Conservation (phyloP, 2,329 filamentous ascomycete species). For the Nigrospora osmanthi region DNA sequence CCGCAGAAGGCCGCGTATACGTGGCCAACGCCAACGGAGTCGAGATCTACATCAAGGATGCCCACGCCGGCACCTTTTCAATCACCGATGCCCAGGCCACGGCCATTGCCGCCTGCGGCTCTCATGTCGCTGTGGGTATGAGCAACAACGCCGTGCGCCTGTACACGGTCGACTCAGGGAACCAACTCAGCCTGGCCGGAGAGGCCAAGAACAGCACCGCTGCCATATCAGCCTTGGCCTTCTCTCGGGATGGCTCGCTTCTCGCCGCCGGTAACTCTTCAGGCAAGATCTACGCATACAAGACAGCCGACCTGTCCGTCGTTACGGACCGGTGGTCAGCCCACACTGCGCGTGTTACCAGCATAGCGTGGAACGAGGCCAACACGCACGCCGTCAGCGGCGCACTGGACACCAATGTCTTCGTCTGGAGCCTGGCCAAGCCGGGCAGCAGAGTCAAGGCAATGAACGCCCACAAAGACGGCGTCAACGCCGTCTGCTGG, state of each 20-base stretch:
- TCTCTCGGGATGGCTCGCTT: conserved; percentile 68
- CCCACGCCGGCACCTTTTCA: conserved; percentile 49
- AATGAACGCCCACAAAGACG: conserved; percentile 89
- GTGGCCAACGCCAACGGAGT: conserved; percentile 48
- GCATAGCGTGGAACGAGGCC: conserved; percentile 67
- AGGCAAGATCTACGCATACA: conserved; percentile 84
- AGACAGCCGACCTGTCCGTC: conserved; percentile 50
- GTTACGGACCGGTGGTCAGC: conserved; percentile 68
- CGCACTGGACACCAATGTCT: conserved; percentile 83
- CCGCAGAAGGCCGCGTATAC: conserved; percentile 32
- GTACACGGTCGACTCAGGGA: conserved; percentile 54
- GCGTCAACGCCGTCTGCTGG: conserved; percentile 84
- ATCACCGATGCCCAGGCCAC: conserved; percentile 57
- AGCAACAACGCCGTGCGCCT: conserved; percentile 69
- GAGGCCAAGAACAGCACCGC: conserved; percentile 63
- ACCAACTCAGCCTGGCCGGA: conserved; percentile 44
- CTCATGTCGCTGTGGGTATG: conserved; percentile 66
- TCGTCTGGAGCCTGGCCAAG: conserved; percentile 80
- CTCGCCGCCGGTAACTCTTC: conserved; percentile 76
- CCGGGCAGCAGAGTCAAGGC: conserved; percentile 81
- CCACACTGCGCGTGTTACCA: conserved; percentile 49
- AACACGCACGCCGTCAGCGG: conserved; percentile 78
- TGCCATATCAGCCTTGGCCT: conserved; percentile 71
- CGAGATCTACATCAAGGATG: conserved; percentile 49
- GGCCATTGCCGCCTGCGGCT: conserved; percentile 61